Conservation (phyloP, 2,329 filamentous ascomycete species). For the Lachnellula occidentalis region DNA sequence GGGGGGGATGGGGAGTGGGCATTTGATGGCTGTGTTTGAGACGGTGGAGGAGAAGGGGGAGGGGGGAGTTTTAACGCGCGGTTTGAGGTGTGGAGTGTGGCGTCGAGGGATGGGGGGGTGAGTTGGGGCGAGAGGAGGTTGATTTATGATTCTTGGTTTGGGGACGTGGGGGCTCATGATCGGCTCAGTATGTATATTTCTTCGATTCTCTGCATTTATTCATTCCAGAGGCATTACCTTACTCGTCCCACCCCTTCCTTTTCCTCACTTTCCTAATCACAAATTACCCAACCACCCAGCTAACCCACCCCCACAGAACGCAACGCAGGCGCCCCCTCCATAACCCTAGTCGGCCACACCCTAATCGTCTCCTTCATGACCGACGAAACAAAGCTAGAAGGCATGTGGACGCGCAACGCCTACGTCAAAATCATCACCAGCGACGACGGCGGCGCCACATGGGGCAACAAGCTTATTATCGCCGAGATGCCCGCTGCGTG, state of each 20-base stretch:
- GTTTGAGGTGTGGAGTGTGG: conserved; percentile 1
- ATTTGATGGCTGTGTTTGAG: conserved; percentile 11
- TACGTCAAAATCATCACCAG: conserved; percentile 4
- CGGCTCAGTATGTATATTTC: not conserved
- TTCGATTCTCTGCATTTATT: not conserved
- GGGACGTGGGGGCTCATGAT: not conserved
- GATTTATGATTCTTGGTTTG: conserved; percentile 1
- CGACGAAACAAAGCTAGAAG: conserved; percentile 5
- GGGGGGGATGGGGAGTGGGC: not conserved
- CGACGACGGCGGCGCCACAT: not conserved
- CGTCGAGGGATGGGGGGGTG: conserved; percentile 6
- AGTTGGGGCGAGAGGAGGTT: conserved; percentile 7
- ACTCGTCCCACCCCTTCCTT: not conserved
- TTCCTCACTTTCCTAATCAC: not conserved
- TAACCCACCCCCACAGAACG: not conserved
- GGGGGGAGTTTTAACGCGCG: not conserved
- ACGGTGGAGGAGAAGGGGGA: conserved; percentile 1
- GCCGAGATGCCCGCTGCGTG: conserved; percentile 2
- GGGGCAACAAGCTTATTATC: conserved; percentile 1
- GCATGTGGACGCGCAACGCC: conserved; percentile 3
- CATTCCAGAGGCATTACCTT: not conserved
- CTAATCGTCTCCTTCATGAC: conserved; percentile 13
- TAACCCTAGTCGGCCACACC: conserved; percentile 3
- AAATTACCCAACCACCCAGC: no score
- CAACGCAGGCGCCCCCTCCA: conserved; percentile 12